phyloP scores from a whole-genome alignment of 768 basidiomycete species.

The Candolleomyces efflorescens region DNA sequence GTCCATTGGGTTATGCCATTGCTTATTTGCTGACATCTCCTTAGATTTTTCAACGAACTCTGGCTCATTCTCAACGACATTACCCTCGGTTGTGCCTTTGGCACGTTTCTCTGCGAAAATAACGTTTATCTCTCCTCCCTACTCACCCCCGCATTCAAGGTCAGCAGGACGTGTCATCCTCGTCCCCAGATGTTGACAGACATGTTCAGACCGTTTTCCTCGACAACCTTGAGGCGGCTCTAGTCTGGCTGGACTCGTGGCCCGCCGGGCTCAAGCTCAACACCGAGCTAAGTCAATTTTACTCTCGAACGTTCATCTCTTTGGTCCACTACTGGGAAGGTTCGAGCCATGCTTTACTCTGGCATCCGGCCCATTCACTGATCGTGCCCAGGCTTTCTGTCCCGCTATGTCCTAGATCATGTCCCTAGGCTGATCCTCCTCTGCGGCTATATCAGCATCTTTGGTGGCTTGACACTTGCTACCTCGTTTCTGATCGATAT shows the following conservation, averaged over 20 bases:
- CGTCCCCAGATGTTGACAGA: neutral
- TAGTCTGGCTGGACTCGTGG: constrained; percentile 92
- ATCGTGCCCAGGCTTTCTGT: constrained; percentile 2
- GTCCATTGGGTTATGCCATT: constrained; percentile 10
- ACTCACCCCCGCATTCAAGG: constrained; percentile 36
- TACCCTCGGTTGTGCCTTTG: constrained; percentile 74
- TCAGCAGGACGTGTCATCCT: constrained; percentile 13
- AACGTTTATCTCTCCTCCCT: constrained; percentile 38
- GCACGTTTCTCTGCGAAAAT: constrained; percentile 69
- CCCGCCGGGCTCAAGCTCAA: constrained; percentile 96
- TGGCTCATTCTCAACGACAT: constrained; percentile 93
- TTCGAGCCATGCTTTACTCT: constrained; percentile 31
- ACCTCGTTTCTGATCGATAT: constrained; percentile 11
- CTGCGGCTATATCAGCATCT: constrained; percentile 22
- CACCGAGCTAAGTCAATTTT: constrained; percentile 85
- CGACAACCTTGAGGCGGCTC: constrained; percentile 41
- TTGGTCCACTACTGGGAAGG: constrained; percentile 70
- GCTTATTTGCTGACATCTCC: neutral
- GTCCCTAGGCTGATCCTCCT: constrained; percentile 15
- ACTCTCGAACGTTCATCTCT: constrained; percentile 66
- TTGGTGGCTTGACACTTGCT: constrained; percentile 14
- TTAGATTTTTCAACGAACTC: constrained; percentile 84
- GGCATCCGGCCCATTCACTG: neutral
- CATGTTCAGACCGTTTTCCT: constrained; percentile 38
- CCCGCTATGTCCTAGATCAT: constrained; percentile 13